Evolutionary conservation across 208 protist species (phyloP).

Genomic region (Entamoeba dispar): DNA sequence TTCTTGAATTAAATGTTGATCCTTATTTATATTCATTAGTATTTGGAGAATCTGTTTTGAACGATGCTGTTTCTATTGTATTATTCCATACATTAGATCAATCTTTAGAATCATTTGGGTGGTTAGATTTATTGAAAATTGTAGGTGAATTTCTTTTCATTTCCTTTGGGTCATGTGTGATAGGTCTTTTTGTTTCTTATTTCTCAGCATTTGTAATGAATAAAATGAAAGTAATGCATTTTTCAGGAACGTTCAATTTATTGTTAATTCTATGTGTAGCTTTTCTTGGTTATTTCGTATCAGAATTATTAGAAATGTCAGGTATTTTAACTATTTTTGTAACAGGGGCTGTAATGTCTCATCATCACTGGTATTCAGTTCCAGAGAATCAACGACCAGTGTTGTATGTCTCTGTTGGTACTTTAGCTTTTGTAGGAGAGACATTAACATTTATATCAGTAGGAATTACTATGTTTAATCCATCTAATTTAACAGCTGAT

Average conservation of each 20-base stretch:
- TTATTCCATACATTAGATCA: constrained; percentile 6
- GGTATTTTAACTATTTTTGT: constrained; percentile 9
- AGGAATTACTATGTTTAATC: background rate
- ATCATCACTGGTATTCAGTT: background rate
- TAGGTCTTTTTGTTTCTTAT: background rate
- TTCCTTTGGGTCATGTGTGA: background rate
- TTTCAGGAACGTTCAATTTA: background rate
- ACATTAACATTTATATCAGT: background rate
- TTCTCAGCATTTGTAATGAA: background rate
- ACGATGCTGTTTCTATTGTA: constrained; percentile 28
- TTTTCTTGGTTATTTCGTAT: background rate
- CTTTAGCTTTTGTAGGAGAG: background rate
- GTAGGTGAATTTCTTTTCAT: background rate
- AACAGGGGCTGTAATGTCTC: background rate
- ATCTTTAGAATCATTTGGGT: background rate
- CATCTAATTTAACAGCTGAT: background rate
- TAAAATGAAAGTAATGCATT: background rate
- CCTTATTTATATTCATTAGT: constrained; percentile 7
- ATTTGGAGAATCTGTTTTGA: constrained; percentile 27
- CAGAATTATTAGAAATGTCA: background rate
- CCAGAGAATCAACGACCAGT: background rate
- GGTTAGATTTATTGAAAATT: background rate
- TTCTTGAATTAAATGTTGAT: constrained; percentile 1
- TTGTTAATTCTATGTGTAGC: background rate
- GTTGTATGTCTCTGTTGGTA: background rate